Percentiles rank a stretch among this genome's conserved stretches.
Evolutionary conservation across 2,329 filamentous ascomycete genomes (phyloP).

Genomic region (Xylariaceae sp.): DNA sequence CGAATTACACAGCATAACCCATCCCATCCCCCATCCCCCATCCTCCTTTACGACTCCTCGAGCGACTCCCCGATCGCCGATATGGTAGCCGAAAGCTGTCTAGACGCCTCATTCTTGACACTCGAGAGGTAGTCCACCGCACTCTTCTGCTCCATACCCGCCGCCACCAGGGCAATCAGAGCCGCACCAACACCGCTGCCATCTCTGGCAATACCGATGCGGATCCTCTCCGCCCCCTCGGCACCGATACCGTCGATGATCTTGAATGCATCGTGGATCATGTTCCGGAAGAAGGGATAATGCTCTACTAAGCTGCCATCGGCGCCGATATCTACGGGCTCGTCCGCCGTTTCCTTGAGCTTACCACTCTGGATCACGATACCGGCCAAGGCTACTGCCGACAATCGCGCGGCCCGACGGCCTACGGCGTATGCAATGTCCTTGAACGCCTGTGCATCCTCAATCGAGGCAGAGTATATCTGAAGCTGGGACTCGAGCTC

Average conservation of each 20-base stretch:
- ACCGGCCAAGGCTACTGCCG: conserved; percentile 81
- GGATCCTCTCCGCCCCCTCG: conserved; percentile 75
- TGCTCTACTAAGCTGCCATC: conserved; percentile 94
- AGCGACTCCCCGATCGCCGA: conserved; percentile 22
- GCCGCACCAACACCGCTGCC: conserved; percentile 94
- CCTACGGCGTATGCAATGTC: conserved; percentile 76
- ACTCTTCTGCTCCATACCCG: conserved; percentile 51
- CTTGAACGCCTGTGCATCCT: conserved; percentile 87
- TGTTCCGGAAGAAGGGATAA: conserved; percentile 86
- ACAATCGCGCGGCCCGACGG: conserved; percentile 79
- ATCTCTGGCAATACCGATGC: conserved; percentile 95
- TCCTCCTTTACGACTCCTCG: conserved; percentile 22
- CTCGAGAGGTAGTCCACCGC: conserved; percentile 37
- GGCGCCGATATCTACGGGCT: conserved; percentile 83
- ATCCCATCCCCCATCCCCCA: neutral
- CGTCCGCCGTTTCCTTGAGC: conserved; percentile 56
- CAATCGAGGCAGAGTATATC: conserved; percentile 68
- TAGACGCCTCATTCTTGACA: conserved; percentile 36
- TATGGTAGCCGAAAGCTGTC: conserved; percentile 24
- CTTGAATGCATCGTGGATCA: conserved; percentile 76
- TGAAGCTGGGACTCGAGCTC: conserved; percentile 71
- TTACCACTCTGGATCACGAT: conserved; percentile 76
- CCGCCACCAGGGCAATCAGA: conserved; percentile 85
- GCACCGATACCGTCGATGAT: conserved; percentile 72
- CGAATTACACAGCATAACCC: conserved; percentile 1